Conservation (phyloP, 108 stramenopile genomes). For the Fragilariopsis cylindrus region DNA sequence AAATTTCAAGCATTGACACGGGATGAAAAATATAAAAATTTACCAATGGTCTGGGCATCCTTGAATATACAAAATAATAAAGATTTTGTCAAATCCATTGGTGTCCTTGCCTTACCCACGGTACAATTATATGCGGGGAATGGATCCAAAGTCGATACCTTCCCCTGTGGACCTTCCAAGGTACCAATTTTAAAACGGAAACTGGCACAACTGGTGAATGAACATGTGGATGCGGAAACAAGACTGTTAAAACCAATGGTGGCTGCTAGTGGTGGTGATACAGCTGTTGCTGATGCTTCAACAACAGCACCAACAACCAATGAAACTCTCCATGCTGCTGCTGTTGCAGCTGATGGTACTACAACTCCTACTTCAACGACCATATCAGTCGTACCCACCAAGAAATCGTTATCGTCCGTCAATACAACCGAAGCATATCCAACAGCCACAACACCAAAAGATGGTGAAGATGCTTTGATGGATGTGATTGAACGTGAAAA, state of each 20-base stretch:
- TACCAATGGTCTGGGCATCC: conserved; percentile 71
- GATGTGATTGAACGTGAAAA: conserved; percentile 13
- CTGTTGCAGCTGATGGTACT: not conserved
- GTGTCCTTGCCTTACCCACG: conserved; percentile 76
- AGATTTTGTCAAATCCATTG: conserved; percentile 71
- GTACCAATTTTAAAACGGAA: conserved; percentile 82
- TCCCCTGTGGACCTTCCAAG: conserved; percentile 89
- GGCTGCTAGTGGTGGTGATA: not conserved
- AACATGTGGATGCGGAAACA: conserved; percentile 55
- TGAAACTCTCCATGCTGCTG: not conserved
- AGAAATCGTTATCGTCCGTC: not conserved
- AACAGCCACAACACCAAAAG: conserved; percentile 25
- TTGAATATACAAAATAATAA: conserved; percentile 79
- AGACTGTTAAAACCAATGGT: conserved; percentile 1
- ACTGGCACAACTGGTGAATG: conserved; percentile 61
- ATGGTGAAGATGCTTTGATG: conserved; percentile 5
- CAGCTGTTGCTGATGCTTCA: not conserved
- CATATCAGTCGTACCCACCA: not conserved
- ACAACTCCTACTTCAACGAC: not conserved
- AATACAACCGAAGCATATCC: not conserved
- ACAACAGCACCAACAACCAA: not conserved
- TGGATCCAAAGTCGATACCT: conserved; percentile 62
- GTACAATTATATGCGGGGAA: conserved; percentile 72
- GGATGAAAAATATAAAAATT: conserved; percentile 49
- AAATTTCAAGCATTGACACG: conserved; percentile 73